These are phyloP conservation scores for Stylosanthes scabra DNA, from an alignment of 331 rosid species.

Conservation along the genomic window DNA sequence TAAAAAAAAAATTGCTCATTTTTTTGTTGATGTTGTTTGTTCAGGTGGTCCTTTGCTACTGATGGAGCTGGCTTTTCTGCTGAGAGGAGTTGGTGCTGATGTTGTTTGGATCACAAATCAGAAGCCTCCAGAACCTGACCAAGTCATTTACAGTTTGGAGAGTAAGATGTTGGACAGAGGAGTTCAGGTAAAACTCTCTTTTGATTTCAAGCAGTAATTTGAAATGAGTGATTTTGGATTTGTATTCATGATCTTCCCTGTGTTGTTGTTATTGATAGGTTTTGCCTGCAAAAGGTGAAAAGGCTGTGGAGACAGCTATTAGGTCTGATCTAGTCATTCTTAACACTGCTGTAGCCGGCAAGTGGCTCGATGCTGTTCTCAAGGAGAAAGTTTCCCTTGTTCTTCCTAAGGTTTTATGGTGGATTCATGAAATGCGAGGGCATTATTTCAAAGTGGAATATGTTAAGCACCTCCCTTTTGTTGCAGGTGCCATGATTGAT, in stretches of 20 bases:
- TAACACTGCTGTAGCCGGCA: conserved; percentile 97
- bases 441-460: conserved; percentile 94
- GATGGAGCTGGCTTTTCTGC: conserved; percentile 87
- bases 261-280: conserved; percentile 54
- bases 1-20: not conserved
- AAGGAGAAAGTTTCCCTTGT: conserved; percentile 76
- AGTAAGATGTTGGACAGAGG: conserved; percentile 85
- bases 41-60: conserved; percentile 84
- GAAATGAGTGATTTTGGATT: not conserved
- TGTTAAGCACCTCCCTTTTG: conserved; percentile 99
- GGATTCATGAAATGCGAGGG: conserved; percentile 99
- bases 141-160: conserved; percentile 74
- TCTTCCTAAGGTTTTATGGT: conserved; percentile 96
- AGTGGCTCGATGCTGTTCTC: conserved; percentile 91
- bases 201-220: not conserved
- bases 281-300: conserved; percentile 72
- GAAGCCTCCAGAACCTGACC: conserved; percentile 61
- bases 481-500: conserved; percentile 99
- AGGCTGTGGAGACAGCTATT: conserved; percentile 75
- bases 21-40: not conserved
- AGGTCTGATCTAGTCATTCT: conserved; percentile 86
- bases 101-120: conserved; percentile 86
- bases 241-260: not conserved
- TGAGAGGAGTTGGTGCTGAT: conserved; percentile 80
- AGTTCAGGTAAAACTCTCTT: conserved; percentile 63